These are phyloP conservation scores for Nadsonia commutata DNA, from an alignment of 1,139 yeast genomes.

Conservation along the genomic window DNA sequence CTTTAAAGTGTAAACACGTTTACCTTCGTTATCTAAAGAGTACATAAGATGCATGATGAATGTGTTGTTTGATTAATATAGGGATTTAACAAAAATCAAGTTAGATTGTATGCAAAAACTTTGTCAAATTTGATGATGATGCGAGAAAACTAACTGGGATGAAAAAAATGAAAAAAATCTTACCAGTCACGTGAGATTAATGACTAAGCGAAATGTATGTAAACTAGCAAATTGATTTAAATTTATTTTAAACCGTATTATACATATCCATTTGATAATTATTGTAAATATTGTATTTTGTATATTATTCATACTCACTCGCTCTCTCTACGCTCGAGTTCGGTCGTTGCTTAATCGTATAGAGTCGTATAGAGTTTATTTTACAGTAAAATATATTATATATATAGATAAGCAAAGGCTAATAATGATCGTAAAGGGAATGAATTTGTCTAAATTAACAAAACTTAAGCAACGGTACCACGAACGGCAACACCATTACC, in stretches of 20 bases:
- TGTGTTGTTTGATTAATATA: slow-evolving; percentile 6
- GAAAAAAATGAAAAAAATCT: not conserved
- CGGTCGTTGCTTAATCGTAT: too few relatives aligned
- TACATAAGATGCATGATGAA: slow-evolving; percentile 88
- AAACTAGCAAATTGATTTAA: too few relatives aligned
- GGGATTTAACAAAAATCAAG: too few relatives aligned
- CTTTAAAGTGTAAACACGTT: slow-evolving; percentile 85
- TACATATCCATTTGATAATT: too few relatives aligned
- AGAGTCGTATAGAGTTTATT: not conserved
- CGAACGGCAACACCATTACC: slow-evolving; percentile 36
- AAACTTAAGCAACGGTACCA: slow-evolving; percentile 17
- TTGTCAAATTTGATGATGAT: not conserved
- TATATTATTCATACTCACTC: too few relatives aligned
- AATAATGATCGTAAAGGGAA: too few relatives aligned
- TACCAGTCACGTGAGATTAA: not conserved
- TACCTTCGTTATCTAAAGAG: slow-evolving; percentile 87
- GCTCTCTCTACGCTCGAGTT: too few relatives aligned
- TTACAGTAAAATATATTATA: not conserved
- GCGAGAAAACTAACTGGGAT: not conserved
- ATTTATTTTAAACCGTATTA: too few relatives aligned
- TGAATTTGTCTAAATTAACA: too few relatives aligned
- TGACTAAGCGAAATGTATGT: not conserved
- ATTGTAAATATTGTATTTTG: too few relatives aligned
- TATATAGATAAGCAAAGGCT: too few relatives aligned
- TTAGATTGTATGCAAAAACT: not conserved